Conservation (phyloP, 768 basidiomycete species). For the Russula vinacea region DNA sequence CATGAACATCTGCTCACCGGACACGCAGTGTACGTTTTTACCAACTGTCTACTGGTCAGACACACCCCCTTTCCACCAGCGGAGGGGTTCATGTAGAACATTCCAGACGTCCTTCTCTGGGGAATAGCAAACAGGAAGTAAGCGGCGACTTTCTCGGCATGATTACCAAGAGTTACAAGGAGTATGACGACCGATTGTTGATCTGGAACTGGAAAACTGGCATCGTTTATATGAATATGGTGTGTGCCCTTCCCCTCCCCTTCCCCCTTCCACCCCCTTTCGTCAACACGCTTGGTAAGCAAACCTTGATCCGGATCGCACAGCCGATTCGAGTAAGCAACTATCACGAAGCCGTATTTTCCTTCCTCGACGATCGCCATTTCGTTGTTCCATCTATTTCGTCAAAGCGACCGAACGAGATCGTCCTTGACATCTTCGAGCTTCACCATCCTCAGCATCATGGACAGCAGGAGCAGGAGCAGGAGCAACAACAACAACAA, state of each 20-base stretch:
- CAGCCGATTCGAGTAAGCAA: constrained; percentile 6
- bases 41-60: not conserved
- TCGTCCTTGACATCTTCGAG: constrained; percentile 5
- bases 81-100: not conserved
- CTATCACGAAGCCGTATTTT: not conserved
- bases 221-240: constrained; percentile 3
- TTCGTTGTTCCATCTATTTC: not conserved
- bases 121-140: constrained; percentile 10
- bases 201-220: constrained; percentile 23
- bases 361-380: constrained; percentile 8
- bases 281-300: not conserved
- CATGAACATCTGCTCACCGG: not conserved
- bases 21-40: not conserved
- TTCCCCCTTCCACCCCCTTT: not conserved
- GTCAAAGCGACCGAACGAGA: not conserved
- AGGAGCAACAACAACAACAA: not conserved
- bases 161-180: not conserved
- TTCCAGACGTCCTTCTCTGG: not conserved
- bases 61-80: constrained; percentile 14
- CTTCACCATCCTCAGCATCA: not conserved
- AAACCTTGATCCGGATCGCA: not conserved
- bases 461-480: not conserved
- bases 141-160: constrained; percentile 12
- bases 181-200: not conserved
- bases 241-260: not conserved